These are phyloP conservation scores for Gillenia trifoliata DNA, from an alignment of 306 rosid genomes.

Conservation along the genomic window DNA sequence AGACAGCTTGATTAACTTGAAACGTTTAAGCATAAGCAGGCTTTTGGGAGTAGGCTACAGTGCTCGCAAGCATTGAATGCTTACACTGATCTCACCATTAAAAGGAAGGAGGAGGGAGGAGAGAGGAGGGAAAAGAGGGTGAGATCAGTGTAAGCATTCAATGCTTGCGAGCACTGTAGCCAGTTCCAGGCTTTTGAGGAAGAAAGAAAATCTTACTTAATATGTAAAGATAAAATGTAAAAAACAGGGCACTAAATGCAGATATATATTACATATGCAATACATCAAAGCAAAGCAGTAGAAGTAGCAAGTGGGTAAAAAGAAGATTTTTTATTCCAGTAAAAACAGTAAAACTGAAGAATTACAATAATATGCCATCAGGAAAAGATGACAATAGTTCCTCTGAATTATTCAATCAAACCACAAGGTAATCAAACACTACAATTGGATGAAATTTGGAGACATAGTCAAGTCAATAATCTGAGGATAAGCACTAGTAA, in stretches of 20 bases:
- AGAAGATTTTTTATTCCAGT: background rate
- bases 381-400: background rate
- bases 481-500: constrained; percentile 31
- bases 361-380: constrained; percentile 7
- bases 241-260: background rate
- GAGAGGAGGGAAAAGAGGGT: no score
- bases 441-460: constrained; percentile 64
- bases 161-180: no score
- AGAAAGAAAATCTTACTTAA: background rate
- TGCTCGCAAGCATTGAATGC: no score
- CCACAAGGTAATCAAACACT: background rate
- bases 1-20: background rate
- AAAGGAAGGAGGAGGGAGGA: no score
- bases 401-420: background rate
- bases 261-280: background rate
- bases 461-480: constrained; percentile 71
- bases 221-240: background rate
- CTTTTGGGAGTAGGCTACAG: no score
- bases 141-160: no score
- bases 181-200: background rate
- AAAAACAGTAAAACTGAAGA: background rate
- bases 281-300: background rate
- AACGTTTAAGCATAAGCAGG: background rate
- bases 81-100: no score
- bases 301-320: background rate